Base-by-base conservation (phyloP, 164 flowering plant genomes). In the Aristolochia fimbriata region DNA sequence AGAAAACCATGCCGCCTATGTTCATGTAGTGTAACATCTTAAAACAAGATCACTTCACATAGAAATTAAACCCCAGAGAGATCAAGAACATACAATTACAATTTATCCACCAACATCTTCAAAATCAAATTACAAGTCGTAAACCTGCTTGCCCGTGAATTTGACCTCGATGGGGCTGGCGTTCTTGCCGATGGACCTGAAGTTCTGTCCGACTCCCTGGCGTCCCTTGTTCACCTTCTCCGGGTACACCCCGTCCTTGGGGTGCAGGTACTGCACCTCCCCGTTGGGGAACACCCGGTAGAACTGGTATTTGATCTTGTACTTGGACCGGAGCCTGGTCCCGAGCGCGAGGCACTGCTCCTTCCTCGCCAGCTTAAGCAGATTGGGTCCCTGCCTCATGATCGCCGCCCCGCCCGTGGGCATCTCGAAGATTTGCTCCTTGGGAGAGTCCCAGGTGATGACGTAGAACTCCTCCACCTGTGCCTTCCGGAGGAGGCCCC, bases 241-340 rank as follows among this genome's bases (percentile, higher is more conserved):
- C 0, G 96, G 98, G 78, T 93, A 93, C n/a, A 93, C 97, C 3
- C 98, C 98, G 70, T 93, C 98, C 63, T 93, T 93, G 0, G 98
- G 98, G 75, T 93, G 98, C 65, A 93, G 73, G 58, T 90, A 93
- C 43, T 93, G 98, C 20, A 93, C 98, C 72, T 93, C 97, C 3
- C 98, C 98, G 65, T 84, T 93, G 13, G 97, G 98, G 73, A 93
- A 90, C 10, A 90, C 98, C 82, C 98, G 77, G 75, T 93, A 93
- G 66, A 93, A 93, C 63, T 93, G 98, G 77, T 93, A 93, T 65
- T 86, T 86, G 61, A 93, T 93, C 88, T 93, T 90, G 88, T 93
- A 93, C 78, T 93, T 93, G 15, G 97, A 93, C 81, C 97, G 80
- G 21, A 93, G 67, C 59, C 98, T 79, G 1, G 97, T 93, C 15